A percentile compares a stretch with the other conserved stretches of the same genome.
Evolutionary conservation across 164 flowering plant genomes (phyloP).

Genomic region (Stephania cephalantha): DNA sequence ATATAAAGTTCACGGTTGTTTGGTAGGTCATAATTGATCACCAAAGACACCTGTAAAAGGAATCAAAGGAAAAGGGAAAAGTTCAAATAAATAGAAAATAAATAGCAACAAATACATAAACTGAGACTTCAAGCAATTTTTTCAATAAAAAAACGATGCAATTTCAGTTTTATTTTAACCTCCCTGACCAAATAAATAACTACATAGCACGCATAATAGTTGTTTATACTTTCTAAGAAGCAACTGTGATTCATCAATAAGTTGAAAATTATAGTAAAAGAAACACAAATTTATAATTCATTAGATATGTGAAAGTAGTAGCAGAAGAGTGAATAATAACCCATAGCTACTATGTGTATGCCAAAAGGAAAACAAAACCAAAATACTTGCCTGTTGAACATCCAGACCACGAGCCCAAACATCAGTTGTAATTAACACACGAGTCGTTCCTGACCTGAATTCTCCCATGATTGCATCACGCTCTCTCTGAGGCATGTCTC

Average conservation of each 20-base stretch:
- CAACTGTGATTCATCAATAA: too few relatives aligned
- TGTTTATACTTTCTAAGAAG: too few relatives aligned
- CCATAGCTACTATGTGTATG: background rate
- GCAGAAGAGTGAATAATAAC: background rate
- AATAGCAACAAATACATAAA: background rate
- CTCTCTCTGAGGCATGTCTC: slow-evolving; percentile 97
- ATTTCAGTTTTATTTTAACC: too few relatives aligned
- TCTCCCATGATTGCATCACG: slow-evolving; percentile 90
- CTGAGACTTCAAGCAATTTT: background rate
- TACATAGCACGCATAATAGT: too few relatives aligned
- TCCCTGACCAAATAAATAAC: too few relatives aligned
- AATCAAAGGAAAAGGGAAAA: background rate
- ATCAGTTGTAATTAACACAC: slow-evolving; percentile 92
- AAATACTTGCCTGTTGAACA: slow-evolving; percentile 81
- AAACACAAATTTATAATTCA: too few relatives aligned
- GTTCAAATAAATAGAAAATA: background rate
- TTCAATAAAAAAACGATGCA: too few relatives aligned
- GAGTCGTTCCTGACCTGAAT: slow-evolving; percentile 69
- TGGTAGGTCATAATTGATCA: slow-evolving; percentile 94
- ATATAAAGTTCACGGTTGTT: slow-evolving; percentile 96
- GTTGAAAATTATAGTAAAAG: too few relatives aligned
- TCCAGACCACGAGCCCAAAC: slow-evolving; percentile 98
- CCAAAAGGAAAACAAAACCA: background rate
- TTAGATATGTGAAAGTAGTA: too few relatives aligned
- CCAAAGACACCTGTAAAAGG: slow-evolving; percentile 73